These are phyloP conservation scores for Suillus spraguei DNA, from an alignment of 768 basidiomycete genomes.

Conservation along the genomic window DNA sequence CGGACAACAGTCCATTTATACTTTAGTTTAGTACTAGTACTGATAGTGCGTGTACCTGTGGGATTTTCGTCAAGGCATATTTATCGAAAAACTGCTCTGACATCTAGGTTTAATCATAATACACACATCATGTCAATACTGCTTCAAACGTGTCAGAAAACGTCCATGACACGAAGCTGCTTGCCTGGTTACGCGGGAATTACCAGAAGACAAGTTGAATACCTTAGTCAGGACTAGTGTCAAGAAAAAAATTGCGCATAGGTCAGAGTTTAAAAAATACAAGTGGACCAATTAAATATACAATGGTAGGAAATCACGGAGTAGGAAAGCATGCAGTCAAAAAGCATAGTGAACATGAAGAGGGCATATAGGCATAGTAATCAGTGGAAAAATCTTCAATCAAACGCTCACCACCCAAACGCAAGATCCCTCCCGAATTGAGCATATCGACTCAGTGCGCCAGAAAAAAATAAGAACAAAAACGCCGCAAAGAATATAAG, in stretches of 20 bases:
- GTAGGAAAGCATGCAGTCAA: not conserved
- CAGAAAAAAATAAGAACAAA: not conserved
- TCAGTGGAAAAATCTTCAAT: not conserved
- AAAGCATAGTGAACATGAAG: not conserved
- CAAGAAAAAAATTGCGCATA: not conserved
- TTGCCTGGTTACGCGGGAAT: not conserved
- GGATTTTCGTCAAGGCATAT: not conserved
- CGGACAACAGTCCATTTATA: not conserved
- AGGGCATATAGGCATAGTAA: not conserved
- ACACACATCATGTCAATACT: too few relatives aligned
- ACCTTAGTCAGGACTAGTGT: not conserved
- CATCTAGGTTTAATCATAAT: not conserved
- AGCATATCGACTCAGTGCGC: slow-evolving; percentile 4
- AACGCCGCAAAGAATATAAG: not conserved
- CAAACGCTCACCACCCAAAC: slow-evolving; percentile 2
- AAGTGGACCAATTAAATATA: not conserved
- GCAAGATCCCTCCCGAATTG: slow-evolving; percentile 2
- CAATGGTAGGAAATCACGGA: not conserved
- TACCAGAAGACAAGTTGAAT: not conserved
- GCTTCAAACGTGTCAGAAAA: not conserved
- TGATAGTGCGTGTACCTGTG: not conserved
- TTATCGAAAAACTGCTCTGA: not conserved
- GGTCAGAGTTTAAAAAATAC: not conserved
- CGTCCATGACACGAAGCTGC: not conserved
- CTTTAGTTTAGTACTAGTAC: not conserved